Base-by-base conservation (phyloP, 331 rosid species). In the Arachis monticola region DNA sequence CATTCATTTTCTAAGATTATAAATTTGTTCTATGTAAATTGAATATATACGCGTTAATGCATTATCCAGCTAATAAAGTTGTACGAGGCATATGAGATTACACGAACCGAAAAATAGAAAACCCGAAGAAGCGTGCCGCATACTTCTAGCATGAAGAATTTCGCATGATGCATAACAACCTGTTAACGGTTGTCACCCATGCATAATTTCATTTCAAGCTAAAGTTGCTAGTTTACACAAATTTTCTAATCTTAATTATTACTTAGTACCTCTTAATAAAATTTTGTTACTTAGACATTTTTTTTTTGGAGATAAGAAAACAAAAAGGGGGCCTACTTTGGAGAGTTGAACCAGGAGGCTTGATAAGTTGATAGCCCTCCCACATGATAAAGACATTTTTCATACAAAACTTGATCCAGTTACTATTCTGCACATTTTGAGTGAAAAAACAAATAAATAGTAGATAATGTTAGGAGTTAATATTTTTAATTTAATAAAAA, bases 1-100 rank as follows among this genome's bases (percentile, higher is more conserved):
- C 27, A 22, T 22, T 22, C 27, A 22, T 22, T 22, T 22, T 22
- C 27, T 22, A 22, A 22, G 27, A 22, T 22, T 22, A 22, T 22
- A 22, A 22, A 22, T 22, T 22, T 22, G 27, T 22, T 22, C 27
- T 22, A 22, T 22, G 27, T 22, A 22, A 22, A 22, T 22, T 22
- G 27, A 22, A 22, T 22, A 22, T 22, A 22, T 22, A 27, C 30
- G 30, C 30, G 30, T 27, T 27, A 35, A 73, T 61, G 70, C 70
- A 45, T 31, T 61, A 50, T 73, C 77, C 77, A 35, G 77, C 77
- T 73, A 50, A 73, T 55, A 47, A 47, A 32, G 65, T 60, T 60
- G 45, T 30, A 8, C n/a, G 6, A 10, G 64, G 9, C 64, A 10
- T 30, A 59, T 30, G 64, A 10, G 7, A 32, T 38, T 4, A 38